Evolutionary conservation across 129 eudicot genomes (phyloP).

Genomic region (Oenanthe sinensis): DNA sequence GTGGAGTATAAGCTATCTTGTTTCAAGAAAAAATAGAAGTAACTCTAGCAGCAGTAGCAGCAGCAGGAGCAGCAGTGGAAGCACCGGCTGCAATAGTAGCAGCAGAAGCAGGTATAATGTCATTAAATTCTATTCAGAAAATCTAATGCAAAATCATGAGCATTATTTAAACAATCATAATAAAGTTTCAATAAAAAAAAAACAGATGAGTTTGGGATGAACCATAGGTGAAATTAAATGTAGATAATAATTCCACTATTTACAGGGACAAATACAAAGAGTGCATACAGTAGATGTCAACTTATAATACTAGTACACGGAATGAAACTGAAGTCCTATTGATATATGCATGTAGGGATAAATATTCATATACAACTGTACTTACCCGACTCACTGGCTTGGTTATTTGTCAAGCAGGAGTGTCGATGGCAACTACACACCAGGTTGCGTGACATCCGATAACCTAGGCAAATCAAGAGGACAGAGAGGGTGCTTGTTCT

Average conservation of each 20-base stretch:
- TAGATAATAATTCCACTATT: not conserved
- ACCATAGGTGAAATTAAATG: not conserved
- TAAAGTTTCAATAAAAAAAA: not conserved
- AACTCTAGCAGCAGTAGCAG: not conserved
- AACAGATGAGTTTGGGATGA: not conserved
- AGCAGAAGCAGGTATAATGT: constrained; percentile 7
- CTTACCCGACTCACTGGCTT: not conserved
- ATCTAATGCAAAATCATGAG: not conserved
- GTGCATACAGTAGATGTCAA: not conserved
- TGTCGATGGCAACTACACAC: constrained; percentile 3
- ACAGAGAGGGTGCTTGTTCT: constrained; percentile 33
- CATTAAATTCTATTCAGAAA: not conserved
- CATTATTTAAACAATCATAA: not conserved
- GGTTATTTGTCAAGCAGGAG: constrained; percentile 13
- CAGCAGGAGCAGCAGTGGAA: constrained; percentile 11
- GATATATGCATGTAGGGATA: not conserved
- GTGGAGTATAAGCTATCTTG: constrained; percentile 1
- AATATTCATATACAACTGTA: not conserved
- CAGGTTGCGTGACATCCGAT: constrained; percentile 15
- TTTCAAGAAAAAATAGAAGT: constrained; percentile 1
- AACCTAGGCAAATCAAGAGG: constrained; percentile 16
- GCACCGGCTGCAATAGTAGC: constrained; percentile 4
- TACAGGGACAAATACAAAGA: not conserved
- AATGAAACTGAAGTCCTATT: not conserved
- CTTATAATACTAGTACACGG: too few relatives aligned